Percentiles rank a stretch among this genome's conserved stretches.
Evolutionary conservation across 164 flowering plant species (phyloP).

Genomic region (Santalum album): DNA sequence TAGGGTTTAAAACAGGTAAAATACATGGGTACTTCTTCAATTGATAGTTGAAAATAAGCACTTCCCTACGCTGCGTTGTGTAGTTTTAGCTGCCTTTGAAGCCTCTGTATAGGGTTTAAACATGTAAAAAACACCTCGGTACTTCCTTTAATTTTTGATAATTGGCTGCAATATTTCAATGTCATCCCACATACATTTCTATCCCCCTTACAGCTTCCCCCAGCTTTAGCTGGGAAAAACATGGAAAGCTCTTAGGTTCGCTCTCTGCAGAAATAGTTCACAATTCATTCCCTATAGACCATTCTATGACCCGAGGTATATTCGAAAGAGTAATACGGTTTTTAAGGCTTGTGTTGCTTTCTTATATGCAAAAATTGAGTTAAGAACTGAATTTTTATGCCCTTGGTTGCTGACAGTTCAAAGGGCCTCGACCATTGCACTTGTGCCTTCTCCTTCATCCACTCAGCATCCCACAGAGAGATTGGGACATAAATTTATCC

Average conservation of each 20-base stretch:
- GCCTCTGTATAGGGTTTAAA: too few species aligned
- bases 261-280: constrained; percentile 12
- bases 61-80: too few species aligned
- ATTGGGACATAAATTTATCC: constrained; percentile 20
- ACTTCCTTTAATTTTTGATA: too few species aligned
- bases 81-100: too few species aligned
- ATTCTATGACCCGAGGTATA: constrained; percentile 19
- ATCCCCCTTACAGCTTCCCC: constrained; percentile 13
- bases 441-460: constrained; percentile 13
- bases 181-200: constrained; percentile 12
- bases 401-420: not conserved
- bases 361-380: not conserved
- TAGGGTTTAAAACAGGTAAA: not conserved
- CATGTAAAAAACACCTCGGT: too few species aligned
- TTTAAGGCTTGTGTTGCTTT: not conserved
- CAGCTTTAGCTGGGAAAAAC: constrained; percentile 11
- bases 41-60: too few species aligned
- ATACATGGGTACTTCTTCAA: not conserved
- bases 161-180: not conserved
- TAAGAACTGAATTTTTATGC: not conserved
- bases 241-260: constrained; percentile 7
- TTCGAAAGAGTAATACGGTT: not conserved
- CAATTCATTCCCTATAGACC: not conserved
- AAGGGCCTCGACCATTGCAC: constrained; percentile 6
- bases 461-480: constrained; percentile 10